Evolutionary conservation across 2,329 filamentous ascomycete species (phyloP), one percentile per base, ranked within the genome.

Genomic region (Didymella arachidicola): DNA sequence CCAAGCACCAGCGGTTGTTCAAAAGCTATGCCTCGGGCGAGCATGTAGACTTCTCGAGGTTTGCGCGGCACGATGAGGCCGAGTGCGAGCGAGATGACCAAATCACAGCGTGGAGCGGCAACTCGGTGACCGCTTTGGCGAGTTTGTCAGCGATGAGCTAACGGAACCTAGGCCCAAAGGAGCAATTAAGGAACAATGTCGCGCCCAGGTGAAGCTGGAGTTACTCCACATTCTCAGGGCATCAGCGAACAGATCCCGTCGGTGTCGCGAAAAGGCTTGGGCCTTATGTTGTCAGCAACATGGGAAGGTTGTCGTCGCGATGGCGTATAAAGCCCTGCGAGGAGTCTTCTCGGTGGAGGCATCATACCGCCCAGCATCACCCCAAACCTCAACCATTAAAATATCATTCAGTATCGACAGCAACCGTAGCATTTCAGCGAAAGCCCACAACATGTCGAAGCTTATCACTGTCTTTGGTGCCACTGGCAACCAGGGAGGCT

Each of bases 401-500:
- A 2, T 12, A 5, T 10, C 11, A 1, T n/a, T 19, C 26, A 26
- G 2, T 10, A 11, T 27, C 39, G 12, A 11, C 22, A 10, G 5
- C 7, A 32, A 10, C 16, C 41, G 6, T 16, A 43, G 16, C n/a
- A 25, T 12, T 7, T n/a, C 10, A 26, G 7, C 19, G 7, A 11
- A 12, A 34, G 3, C 10, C 4, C 22, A n/a, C n/a, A 30, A 25
- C 38, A 70, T 71, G 69, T 69, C 66, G 10, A 72, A 72, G 34
- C 57, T 68, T 48, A 62, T 72, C 38, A 70, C 65, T 30, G 76
- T 85, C 25, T 83, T 84, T 49, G 83, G 83, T 8, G 82, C 82
- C 22, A 85, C 83, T 0, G 82, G 83, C 58, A 77, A 81, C 34
- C 83, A 85, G 68, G 83, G 83, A 18, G 74, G 80, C 11, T 81